Evolutionary conservation across 2,329 filamentous ascomycete genomes (phyloP), one percentile per base, ranked within the genome.

Genomic region (Fusarium tricinctum): DNA sequence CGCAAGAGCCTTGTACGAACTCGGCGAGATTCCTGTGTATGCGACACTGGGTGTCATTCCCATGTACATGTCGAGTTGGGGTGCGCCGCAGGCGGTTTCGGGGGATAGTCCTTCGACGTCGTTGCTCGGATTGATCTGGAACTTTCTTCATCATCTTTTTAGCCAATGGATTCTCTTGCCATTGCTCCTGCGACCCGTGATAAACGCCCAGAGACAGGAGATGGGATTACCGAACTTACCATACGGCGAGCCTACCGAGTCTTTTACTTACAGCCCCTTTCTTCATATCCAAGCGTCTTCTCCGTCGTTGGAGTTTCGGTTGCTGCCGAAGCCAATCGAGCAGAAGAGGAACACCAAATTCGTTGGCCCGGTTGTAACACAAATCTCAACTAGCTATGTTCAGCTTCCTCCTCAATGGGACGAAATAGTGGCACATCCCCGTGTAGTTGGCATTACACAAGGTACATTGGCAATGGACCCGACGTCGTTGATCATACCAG

Each of bases 31-130:
- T 3, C 76, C 77, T 0, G 66, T 62, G 0, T 81, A 79, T 56
- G 79, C 78, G 5, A 81, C 79, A 1, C 66, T 81, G 12, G 79
- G 79, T 5, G 78, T 81, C 4, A 79, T 80, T 33, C 79, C 79
- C 3, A 74, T 81, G 32, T 80, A 81, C 47, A 74, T 74, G 43
- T 78, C 77, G 14, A 57, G 58, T 20, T 66, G 70, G 61, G 58
- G 63, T 8, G 75, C 76, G 8, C 77, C 77, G 4, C 67, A 77
- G 7, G 73, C 76, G 3, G 75, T 74, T 8, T 79, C 78, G 5
- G 79, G 79, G 2, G 57, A 69, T 3, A 64, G 68, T 30, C 79
- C 78, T 13, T 72, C 78, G 7, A 65, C 66, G 1, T 75, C 75
- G 5, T 63, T 59, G 39, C 20, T 75, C 2, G 72, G 72, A 1